A percentile compares a stretch with the other conserved stretches of the same genome.
phyloP scores from a whole-genome alignment of 1,284 basidiomycete species.

The Leccinum pachyderme region DNA sequence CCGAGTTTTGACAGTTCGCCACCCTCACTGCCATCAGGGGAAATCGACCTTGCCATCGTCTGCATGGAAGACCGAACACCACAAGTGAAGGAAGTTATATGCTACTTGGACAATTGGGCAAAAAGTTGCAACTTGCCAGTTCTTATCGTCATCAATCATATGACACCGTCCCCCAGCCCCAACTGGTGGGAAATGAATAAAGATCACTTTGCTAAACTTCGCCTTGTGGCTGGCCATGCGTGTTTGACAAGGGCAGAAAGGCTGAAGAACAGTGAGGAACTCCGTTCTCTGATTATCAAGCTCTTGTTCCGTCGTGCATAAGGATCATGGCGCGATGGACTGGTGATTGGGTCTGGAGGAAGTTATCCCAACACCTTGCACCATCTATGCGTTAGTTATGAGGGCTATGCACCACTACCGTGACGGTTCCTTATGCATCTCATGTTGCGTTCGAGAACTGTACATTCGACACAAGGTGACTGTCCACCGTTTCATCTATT shows the following conservation, averaged over 20 bases:
- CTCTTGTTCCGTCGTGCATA: slow-evolving; percentile 3
- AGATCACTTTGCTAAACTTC: slow-evolving; percentile 21
- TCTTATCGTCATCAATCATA: slow-evolving; percentile 25
- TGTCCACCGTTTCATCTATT: not conserved
- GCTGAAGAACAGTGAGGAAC: slow-evolving; percentile 22
- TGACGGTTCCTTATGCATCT: not conserved
- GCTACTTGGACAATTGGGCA: slow-evolving; percentile 21
- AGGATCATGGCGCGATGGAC: not conserved
- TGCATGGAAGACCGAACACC: slow-evolving; percentile 23
- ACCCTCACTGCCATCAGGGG: slow-evolving; percentile 20
- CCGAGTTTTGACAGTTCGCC: slow-evolving; percentile 23
- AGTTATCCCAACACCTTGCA: not conserved
- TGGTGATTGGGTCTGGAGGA: not conserved
- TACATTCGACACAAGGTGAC: no score
- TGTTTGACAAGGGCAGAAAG: slow-evolving; percentile 19
- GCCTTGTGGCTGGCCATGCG: slow-evolving; percentile 14
- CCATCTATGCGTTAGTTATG: not conserved
- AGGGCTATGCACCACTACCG: not conserved
- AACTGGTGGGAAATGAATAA: slow-evolving; percentile 25
- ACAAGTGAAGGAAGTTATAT: slow-evolving; percentile 22
- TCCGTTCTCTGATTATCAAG: slow-evolving; percentile 21
- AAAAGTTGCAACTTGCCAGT: slow-evolving; percentile 18
- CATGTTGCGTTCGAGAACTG: not conserved
- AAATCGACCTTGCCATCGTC: slow-evolving; percentile 22
- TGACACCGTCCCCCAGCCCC: slow-evolving; percentile 17